phyloP scores from a whole-genome alignment of 148 eudicot species.

The Salicornia ramosissima region DNA sequence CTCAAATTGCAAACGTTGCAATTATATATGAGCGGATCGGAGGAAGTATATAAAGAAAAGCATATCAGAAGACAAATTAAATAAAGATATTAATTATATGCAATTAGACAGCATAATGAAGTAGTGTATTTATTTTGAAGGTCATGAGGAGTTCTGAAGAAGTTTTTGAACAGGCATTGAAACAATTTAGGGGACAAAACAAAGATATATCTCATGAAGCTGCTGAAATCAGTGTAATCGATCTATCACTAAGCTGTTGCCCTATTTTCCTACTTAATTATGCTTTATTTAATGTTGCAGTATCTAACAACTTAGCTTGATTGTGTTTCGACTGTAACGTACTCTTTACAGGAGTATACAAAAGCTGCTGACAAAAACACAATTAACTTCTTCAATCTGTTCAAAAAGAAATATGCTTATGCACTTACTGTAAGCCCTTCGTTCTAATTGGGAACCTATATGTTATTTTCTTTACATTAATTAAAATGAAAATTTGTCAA shows the following conservation, averaged over 20 bases:
- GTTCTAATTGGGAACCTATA: neutral
- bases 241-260: neutral
- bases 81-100: too few relatives aligned
- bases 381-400: slow-evolving; percentile 26
- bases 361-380: slow-evolving; percentile 23
- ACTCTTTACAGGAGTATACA: slow-evolving; percentile 27
- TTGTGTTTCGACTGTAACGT: slow-evolving; percentile 4
- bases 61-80: too few relatives aligned
- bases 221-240: slow-evolving; percentile 31
- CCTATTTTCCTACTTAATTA: neutral
- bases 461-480: neutral
- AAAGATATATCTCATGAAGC: slow-evolving; percentile 28
- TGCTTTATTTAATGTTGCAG: too few relatives aligned
- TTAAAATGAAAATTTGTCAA: too few relatives aligned
- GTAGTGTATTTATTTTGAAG: slow-evolving; percentile 15
- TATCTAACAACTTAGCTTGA: neutral
- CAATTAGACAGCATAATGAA: too few relatives aligned
- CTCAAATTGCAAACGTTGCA: too few relatives aligned
- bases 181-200: slow-evolving; percentile 21
- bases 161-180: slow-evolving; percentile 18
- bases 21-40: too few relatives aligned
- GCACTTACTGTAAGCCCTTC: slow-evolving; percentile 39
- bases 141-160: slow-evolving; percentile 12
- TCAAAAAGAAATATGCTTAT: slow-evolving; percentile 35
- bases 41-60: too few relatives aligned